phyloP scores from a whole-genome alignment of 257 asterid genomes.

The Ophiorrhiza pumila region DNA sequence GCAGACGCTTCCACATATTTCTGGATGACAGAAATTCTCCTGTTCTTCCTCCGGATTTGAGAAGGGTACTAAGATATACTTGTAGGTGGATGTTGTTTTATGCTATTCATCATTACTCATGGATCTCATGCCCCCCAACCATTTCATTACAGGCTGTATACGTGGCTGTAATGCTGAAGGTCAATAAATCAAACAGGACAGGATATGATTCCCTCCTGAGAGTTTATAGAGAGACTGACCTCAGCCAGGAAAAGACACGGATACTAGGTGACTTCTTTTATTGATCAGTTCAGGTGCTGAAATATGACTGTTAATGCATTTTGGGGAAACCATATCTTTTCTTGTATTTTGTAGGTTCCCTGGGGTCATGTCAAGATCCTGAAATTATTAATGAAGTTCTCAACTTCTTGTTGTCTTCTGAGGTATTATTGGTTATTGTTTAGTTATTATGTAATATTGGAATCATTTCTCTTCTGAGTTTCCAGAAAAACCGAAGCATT shows the following conservation, averaged over 20 bases:
- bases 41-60: constrained; percentile 87
- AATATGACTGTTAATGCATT: background rate
- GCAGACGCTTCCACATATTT: constrained; percentile 61
- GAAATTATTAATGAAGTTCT: constrained; percentile 69
- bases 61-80: constrained; percentile 52
- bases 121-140: background rate
- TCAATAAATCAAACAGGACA: constrained; percentile 61
- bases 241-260: constrained; percentile 94
- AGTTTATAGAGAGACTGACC: constrained; percentile 82
- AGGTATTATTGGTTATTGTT: constrained; percentile 41
- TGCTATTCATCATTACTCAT: background rate
- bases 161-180: constrained; percentile 67
- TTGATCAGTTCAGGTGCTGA: background rate
- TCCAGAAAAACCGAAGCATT: constrained; percentile 5
- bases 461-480: constrained; percentile 1
- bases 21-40: constrained; percentile 66
- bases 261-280: constrained; percentile 50
- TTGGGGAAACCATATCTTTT: constrained; percentile 22
- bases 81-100: background rate
- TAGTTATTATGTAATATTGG: constrained; percentile 1
- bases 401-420: constrained; percentile 65
- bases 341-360: constrained; percentile 47
- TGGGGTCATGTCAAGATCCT: constrained; percentile 70
- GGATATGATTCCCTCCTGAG: constrained; percentile 74
- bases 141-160: constrained; percentile 66